Conservation (phyloP, 768 basidiomycete genomes). For the Leccinum variicolor region DNA sequence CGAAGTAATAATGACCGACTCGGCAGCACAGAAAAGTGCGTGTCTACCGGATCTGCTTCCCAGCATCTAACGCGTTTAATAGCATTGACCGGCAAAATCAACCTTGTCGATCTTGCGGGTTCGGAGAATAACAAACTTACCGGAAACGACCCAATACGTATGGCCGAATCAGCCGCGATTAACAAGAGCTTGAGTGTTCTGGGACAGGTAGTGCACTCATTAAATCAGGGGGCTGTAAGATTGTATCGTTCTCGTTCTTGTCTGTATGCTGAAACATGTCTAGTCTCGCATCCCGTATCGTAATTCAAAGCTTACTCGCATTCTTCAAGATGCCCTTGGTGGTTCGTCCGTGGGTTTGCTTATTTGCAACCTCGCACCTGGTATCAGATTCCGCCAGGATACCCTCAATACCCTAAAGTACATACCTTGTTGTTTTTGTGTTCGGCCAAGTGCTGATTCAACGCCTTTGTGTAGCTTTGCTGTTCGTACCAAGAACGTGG, state of each 20-base stretch:
- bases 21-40: slow-evolving; percentile 52
- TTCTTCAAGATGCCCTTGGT: slow-evolving; percentile 88
- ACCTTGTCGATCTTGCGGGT: slow-evolving; percentile 86
- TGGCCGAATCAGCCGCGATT: slow-evolving; percentile 86
- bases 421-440: slow-evolving; percentile 14
- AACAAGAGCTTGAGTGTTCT: slow-evolving; percentile 87
- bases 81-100: slow-evolving; percentile 76
- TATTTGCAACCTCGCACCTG: slow-evolving; percentile 87
- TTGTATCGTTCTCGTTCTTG: background rate
- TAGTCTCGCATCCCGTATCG: slow-evolving; percentile 84
- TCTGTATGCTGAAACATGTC: slow-evolving; percentile 6
- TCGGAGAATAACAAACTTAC: slow-evolving; percentile 92
- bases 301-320: slow-evolving; percentile 84
- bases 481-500: slow-evolving; percentile 79
- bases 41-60: background rate
- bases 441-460: background rate
- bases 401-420: slow-evolving; percentile 91
- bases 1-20: slow-evolving; percentile 56
- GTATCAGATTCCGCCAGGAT: slow-evolving; percentile 77
- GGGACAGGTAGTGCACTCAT: slow-evolving; percentile 83
- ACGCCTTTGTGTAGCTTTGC: slow-evolving; percentile 56
- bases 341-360: slow-evolving; percentile 76
- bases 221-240: slow-evolving; percentile 67
- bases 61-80: background rate
- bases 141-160: slow-evolving; percentile 81